A percentile compares a stretch with the other conserved stretches of the same genome.
These are phyloP conservation scores for Aureobasidium subglaciale DNA, from an alignment of 2,329 filamentous ascomycete species.

Conservation along the genomic window DNA sequence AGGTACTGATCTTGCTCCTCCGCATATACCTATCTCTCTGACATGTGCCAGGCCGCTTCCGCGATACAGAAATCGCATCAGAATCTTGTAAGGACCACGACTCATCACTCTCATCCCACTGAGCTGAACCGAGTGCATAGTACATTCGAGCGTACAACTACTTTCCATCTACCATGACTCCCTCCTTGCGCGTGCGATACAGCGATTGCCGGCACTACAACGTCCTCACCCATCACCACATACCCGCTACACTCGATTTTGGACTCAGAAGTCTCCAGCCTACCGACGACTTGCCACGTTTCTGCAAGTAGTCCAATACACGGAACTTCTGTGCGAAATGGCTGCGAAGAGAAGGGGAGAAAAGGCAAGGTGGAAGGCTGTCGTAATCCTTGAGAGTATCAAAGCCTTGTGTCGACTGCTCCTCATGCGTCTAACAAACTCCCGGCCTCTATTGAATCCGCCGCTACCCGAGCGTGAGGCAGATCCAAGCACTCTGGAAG, in stretches of 20 bases:
- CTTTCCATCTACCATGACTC: constrained; percentile 90
- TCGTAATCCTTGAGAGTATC: constrained; percentile 75
- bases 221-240: constrained; percentile 46
- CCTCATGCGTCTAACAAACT: constrained; percentile 74
- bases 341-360: constrained; percentile 80
- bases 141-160: constrained; percentile 82
- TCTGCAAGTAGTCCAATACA: constrained; percentile 87
- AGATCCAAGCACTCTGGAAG: constrained; percentile 56
- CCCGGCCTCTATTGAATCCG: constrained; percentile 73
- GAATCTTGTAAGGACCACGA: constrained; percentile 57
- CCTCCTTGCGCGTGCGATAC: constrained; percentile 63
- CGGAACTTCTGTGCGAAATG: constrained; percentile 97
- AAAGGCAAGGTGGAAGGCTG: constrained; percentile 73
- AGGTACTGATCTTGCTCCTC: constrained; percentile 42
- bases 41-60: constrained; percentile 58
- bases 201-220: constrained; percentile 46
- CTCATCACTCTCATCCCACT: neutral
- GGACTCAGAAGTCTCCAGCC: constrained; percentile 54
- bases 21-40: constrained; percentile 17
- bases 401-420: constrained; percentile 81
- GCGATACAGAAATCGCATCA: constrained; percentile 89
- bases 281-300: constrained; percentile 78
- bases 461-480: constrained; percentile 79
- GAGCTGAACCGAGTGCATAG: constrained; percentile 30
- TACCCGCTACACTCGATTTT: constrained; percentile 58